Percentiles rank a stretch among this genome's conserved stretches.
Evolutionary conservation across 2,329 filamentous ascomycete genomes (phyloP).

Genomic region (Aaosphaeria pasadenensis): DNA sequence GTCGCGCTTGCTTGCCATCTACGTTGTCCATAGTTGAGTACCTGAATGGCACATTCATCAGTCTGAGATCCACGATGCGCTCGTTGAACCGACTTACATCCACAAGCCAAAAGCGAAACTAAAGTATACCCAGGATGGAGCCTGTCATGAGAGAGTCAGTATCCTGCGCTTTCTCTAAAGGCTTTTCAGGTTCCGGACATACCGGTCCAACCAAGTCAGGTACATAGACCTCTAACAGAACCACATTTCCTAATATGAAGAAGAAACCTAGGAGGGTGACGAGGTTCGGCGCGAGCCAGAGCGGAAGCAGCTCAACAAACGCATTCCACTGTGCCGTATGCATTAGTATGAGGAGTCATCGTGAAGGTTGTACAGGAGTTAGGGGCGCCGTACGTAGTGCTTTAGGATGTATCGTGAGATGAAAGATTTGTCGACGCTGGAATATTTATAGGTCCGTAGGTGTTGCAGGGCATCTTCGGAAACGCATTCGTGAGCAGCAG

Average conservation of each 20-base stretch:
- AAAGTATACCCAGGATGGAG: slow-evolving; percentile 88
- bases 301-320: slow-evolving; percentile 82
- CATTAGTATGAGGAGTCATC: slow-evolving; percentile 58
- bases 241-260: slow-evolving; percentile 86
- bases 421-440: slow-evolving; percentile 91
- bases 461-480: slow-evolving; percentile 89
- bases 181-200: slow-evolving; percentile 37
- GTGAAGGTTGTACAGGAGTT: slow-evolving; percentile 23
- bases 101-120: slow-evolving; percentile 94
- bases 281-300: slow-evolving; percentile 98
- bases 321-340: slow-evolving; percentile 77
- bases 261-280: slow-evolving; percentile 93
- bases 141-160: slow-evolving; percentile 47
- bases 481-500: slow-evolving; percentile 66
- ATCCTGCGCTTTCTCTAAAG: slow-evolving; percentile 4
- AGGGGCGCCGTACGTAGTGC: slow-evolving; percentile 73
- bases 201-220: slow-evolving; percentile 89
- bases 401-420: slow-evolving; percentile 91
- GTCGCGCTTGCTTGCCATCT: slow-evolving; percentile 93
- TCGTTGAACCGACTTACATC: slow-evolving; percentile 59
- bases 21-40: slow-evolving; percentile 99
- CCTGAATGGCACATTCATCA: slow-evolving; percentile 29
- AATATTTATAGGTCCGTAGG: slow-evolving; percentile 96
- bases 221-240: slow-evolving; percentile 71
- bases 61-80: slow-evolving; percentile 2